phyloP scores from a whole-genome alignment of 1,139 yeast species.

The Magnusiomyces clavatus region DNA sequence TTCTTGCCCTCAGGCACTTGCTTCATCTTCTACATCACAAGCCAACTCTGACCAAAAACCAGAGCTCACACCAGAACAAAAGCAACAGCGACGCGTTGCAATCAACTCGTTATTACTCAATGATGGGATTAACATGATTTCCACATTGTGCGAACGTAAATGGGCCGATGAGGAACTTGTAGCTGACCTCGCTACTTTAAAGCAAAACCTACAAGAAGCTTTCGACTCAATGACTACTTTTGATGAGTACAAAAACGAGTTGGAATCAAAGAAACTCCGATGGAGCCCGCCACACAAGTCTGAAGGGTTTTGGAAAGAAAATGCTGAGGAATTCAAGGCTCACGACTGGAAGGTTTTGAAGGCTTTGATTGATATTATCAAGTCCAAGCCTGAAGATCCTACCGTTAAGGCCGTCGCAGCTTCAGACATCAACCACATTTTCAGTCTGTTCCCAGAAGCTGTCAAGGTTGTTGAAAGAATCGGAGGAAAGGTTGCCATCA shows the following conservation, averaged over 20 bases:
- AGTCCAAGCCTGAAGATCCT: slow-evolving; percentile 23
- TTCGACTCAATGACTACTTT: slow-evolving; percentile 79
- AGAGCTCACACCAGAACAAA: too few species aligned
- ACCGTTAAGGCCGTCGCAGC: slow-evolving; percentile 46
- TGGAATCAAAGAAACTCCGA: slow-evolving; percentile 64
- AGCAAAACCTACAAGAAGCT: slow-evolving; percentile 56
- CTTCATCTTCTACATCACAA: slow-evolving; percentile 9
- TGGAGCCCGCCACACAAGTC: slow-evolving; percentile 95
- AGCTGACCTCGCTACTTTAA: slow-evolving; percentile 55
- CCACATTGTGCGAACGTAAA: slow-evolving; percentile 71
- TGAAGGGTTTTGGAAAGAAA: slow-evolving; percentile 83
- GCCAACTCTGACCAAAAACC: too few species aligned
- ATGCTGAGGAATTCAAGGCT: slow-evolving; percentile 66
- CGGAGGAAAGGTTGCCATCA: slow-evolving; percentile 66
- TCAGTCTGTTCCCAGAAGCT: slow-evolving; percentile 54
- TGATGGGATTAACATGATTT: slow-evolving; percentile 63
- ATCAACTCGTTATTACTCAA: slow-evolving; percentile 69
- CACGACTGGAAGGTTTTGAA: slow-evolving; percentile 67
- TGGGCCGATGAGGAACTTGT: slow-evolving; percentile 93
- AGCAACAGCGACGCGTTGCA: slow-evolving; percentile 31
- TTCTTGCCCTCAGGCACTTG: slow-evolving; percentile 22
- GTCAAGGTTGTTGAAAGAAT: slow-evolving; percentile 41
- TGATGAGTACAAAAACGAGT: slow-evolving; percentile 84
- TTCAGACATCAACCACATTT: slow-evolving; percentile 69
- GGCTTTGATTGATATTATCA: slow-evolving; percentile 38